A percentile compares a stretch with the other conserved stretches of the same genome.
phyloP scores from a whole-genome alignment of 2,329 filamentous ascomycete genomes.

The Coleophoma cylindrospora region DNA sequence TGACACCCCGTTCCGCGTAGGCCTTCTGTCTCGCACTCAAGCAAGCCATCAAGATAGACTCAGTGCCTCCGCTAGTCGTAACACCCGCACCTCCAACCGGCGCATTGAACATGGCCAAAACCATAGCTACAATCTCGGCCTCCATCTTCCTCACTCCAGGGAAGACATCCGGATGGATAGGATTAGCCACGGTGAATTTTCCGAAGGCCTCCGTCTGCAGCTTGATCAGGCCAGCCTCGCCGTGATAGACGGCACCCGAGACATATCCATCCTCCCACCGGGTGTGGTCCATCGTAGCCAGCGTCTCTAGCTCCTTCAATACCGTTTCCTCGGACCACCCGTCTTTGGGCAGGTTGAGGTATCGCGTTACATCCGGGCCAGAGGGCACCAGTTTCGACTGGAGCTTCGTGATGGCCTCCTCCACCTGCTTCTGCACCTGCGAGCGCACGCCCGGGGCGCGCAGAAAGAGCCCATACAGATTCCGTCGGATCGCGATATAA shows the following conservation, averaged over 20 bases:
- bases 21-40: conserved; percentile 87
- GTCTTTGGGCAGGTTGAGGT: conserved; percentile 73
- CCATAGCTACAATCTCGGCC: conserved; percentile 96
- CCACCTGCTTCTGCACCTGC: conserved; percentile 80
- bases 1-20: conserved; percentile 78
- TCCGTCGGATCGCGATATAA: conserved; percentile 66
- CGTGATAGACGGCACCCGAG: conserved; percentile 93
- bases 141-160: conserved; percentile 99
- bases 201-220: conserved; percentile 91
- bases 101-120: conserved; percentile 82
- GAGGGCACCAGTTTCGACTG: conserved; percentile 78
- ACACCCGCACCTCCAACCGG: conserved; percentile 82
- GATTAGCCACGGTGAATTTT: conserved; percentile 91
- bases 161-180: conserved; percentile 97
- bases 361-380: conserved; percentile 65
- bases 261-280: conserved; percentile 95
- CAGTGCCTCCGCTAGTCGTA: conserved; percentile 87
- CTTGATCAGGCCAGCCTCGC: conserved; percentile 73
- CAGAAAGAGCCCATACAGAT: conserved; percentile 81
- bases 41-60: conserved; percentile 95
- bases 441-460: conserved; percentile 79
- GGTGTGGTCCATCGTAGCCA: conserved; percentile 87
- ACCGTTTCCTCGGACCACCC: conserved; percentile 79
- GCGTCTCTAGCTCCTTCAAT: conserved; percentile 69
- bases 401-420: conserved; percentile 73